Conservation (phyloP, 1,284 basidiomycete species). For the Leccinum subrobustum region DNA sequence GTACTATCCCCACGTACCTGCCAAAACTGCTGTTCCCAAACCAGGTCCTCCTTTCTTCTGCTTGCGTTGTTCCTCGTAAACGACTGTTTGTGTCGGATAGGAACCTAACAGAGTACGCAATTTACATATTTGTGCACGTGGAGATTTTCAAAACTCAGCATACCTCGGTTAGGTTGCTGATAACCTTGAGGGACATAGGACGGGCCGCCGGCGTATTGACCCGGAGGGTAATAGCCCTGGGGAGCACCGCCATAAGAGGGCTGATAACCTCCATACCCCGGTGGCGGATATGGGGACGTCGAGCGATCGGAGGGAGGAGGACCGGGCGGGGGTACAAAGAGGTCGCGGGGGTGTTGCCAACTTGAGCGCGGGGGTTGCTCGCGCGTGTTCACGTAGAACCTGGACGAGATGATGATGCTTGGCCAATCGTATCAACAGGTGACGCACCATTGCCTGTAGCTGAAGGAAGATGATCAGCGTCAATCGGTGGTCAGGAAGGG, state of each 20-base stretch:
- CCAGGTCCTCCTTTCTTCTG: constrained; percentile 25
- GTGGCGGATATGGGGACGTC: constrained; percentile 34
- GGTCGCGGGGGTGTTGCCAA: constrained; percentile 66
- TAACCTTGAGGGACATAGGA: neutral
- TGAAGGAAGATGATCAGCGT: constrained; percentile 34
- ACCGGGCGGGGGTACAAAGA: constrained; percentile 44
- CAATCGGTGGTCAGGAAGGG: constrained; percentile 14
- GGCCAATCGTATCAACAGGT: neutral
- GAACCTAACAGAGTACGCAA: constrained; percentile 11
- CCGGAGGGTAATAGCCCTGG: constrained; percentile 25
- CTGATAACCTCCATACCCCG: constrained; percentile 24
- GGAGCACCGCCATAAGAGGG: constrained; percentile 14
- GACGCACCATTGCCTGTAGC: constrained; percentile 66
- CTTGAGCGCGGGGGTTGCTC: constrained; percentile 59
- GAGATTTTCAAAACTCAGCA: neutral
- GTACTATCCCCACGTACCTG: constrained; percentile 26
- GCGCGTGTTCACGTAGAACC: constrained; percentile 71
- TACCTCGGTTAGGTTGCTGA: constrained; percentile 19
- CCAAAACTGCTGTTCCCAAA: constrained; percentile 26
- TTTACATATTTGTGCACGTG: neutral
- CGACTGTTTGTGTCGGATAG: constrained; percentile 12
- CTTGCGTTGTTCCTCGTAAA: constrained; percentile 22
- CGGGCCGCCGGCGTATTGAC: constrained; percentile 19
- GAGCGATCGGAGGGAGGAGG: constrained; percentile 29
- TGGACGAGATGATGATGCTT: constrained; percentile 25